These are phyloP conservation scores for Ulota crispa DNA, from an alignment of 225 moss, liverwort and hornwort species.

Conservation along the genomic window DNA sequence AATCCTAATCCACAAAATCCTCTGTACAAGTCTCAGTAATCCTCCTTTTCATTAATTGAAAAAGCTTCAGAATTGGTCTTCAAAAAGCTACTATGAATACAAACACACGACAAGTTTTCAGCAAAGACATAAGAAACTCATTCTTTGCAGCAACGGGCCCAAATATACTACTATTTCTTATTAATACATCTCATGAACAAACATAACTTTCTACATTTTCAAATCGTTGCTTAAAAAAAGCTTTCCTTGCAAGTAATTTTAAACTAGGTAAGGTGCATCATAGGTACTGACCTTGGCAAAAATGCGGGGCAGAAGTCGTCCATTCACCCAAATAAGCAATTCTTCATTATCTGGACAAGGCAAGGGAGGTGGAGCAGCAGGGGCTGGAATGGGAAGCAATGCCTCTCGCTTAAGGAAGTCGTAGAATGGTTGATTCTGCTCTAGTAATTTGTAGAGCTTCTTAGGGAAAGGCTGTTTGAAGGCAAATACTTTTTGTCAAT, in stretches of 20 bases:
- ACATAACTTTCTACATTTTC: background rate
- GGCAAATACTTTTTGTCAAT: constrained; percentile 28
- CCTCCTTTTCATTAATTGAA: background rate
- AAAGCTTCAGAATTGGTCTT: background rate
- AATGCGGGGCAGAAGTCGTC: constrained; percentile 61
- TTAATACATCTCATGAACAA: background rate
- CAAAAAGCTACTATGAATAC: background rate
- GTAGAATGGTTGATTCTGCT: constrained; percentile 86
- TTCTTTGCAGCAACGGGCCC: background rate
- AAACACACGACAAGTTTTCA: background rate
- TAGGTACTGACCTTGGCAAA: constrained; percentile 66
- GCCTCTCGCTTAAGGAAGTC: constrained; percentile 79
- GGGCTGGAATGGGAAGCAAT: constrained; percentile 50
- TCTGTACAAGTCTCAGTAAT: background rate
- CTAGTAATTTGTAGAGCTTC: constrained; percentile 80
- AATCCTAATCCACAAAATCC: background rate
- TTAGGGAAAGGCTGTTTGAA: constrained; percentile 84
- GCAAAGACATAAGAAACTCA: background rate
- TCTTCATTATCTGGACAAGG: constrained; percentile 72
- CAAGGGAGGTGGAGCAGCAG: constrained; percentile 39
- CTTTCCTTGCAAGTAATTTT: background rate
- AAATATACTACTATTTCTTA: background rate
- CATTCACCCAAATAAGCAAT: constrained; percentile 73
- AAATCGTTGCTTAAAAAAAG: background rate
- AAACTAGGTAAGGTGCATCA: background rate